phyloP scores from a whole-genome alignment of 1,139 yeast species.

The Geotrichum aggregatum region DNA sequence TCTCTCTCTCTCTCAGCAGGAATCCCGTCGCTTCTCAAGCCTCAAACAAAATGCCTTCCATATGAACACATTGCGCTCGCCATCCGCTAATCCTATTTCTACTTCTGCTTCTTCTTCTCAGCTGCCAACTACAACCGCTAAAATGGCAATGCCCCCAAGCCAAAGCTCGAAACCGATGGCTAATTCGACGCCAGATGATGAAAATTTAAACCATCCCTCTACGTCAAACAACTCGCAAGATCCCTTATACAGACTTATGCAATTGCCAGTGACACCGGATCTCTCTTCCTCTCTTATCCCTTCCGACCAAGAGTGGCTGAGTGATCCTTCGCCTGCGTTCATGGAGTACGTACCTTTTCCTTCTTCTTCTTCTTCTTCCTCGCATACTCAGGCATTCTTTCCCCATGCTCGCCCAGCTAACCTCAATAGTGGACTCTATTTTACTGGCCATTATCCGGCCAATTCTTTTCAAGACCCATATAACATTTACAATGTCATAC shows the following conservation, averaged over 20 bases:
- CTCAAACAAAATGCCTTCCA: neutral
- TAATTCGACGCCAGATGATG: neutral
- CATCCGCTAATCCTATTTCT: neutral
- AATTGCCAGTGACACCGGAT: neutral
- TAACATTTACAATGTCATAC: neutral
- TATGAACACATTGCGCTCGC: neutral
- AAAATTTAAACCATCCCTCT: neutral
- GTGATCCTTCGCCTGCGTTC: neutral
- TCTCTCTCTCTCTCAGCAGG: too few species aligned
- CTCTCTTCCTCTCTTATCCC: neutral
- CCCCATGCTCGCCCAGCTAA: neutral
- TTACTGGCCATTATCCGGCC: conserved; percentile 4
- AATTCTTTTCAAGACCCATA: conserved; percentile 1
- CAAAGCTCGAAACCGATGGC: neutral
- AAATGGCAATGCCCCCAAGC: neutral
- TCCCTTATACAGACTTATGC: neutral
- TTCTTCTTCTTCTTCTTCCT: neutral
- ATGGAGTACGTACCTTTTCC: neutral
- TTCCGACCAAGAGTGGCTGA: neutral
- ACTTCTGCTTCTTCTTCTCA: neutral
- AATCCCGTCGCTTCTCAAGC: too few species aligned
- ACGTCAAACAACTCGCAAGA: neutral
- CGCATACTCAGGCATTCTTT: neutral
- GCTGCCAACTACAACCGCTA: neutral
- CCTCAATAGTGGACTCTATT: neutral